Evolutionary conservation across 371 early-diverging fungal genomes (phyloP), one percentile per base, ranked within the genome.

Genomic region (Rhizopus delemar): DNA sequence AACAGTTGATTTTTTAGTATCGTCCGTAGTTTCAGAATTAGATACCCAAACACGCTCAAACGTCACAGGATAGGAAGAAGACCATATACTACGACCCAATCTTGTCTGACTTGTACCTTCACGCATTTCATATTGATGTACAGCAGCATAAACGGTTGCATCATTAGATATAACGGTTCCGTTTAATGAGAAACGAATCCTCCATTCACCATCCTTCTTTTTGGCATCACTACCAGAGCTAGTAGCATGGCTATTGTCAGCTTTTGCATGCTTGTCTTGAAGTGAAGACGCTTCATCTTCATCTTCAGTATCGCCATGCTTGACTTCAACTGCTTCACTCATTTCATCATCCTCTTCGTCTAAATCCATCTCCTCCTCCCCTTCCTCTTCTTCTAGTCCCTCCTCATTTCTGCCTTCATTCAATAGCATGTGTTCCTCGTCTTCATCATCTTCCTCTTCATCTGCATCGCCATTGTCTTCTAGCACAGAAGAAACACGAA

Each of bases 71-170:
- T 81, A 81, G 11, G 81, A 71, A 4, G 74, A 74, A 9, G 73
- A 55, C 83, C 82, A 86, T 13, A 79, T 65, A 31, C 69, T 77
- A 34, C 82, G 72, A 5, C 62, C 55, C 1, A 66, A 55, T 11
- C 66, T 52, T 33, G 56, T 7, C 8, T 46, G 46, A 15, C 9
- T 48, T 48, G 29, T 8, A 7, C 43, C 49, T 11, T 33, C 12
- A 16, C n/a, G 34, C 48, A 61, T 66, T 61, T 82, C 81, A 38
- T 81, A 78, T 13, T 77, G 74, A 51, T 85, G 86, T 8, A 85
- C 75, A 8, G 86, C 86, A 31, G 83, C 83, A 63, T 86, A 86
- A 0, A 86, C 77, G 3, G 85, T 85, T n/a, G 69, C 79, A 15
- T 84, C 81, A 3, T 77, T 83, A n/a, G 66, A 63, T 35, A 86